Base-by-base conservation (phyloP, 1,139 yeast genomes). In the Sugiyamaella pinicola region DNA sequence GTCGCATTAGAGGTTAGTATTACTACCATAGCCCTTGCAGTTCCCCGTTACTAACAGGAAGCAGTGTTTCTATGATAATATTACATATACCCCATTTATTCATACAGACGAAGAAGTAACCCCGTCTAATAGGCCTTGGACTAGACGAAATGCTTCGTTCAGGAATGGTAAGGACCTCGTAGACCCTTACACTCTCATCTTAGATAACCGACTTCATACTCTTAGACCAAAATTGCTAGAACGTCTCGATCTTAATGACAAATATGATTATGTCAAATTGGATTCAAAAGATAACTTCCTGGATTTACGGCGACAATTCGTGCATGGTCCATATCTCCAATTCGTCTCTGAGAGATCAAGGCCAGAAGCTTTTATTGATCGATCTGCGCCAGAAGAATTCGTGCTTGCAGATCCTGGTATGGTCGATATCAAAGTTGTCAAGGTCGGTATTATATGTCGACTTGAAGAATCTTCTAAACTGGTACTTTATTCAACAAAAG, bases 41-140 rank as follows among this genome's bases (percentile, higher is more conserved):
- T 59, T 71, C 4, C 51, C 39, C 39, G 39, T 18, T 9, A 38
- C 43, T 39, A 39, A 18, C 21, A 4, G 13, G 10, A 22, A 28
- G 15, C 18, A 74, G 54, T 84, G 83, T 64, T 79, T 78, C 57
- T 85, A 76, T 62, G 90, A 84, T 61, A 85, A 85, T 62, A 80
- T 83, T 45, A 80, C 83, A 0, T 75, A 75, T 51, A 69, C 80
- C 2, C 85, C 83, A 12, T 83, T 84, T 53, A 67, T 73, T 18
- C 73, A 70, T 28, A 64, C 71, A 15, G 73, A 70, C 21, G 75
- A 71, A 38, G 75, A 71, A 15, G 55, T 57, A 7, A 5, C 38
- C 2, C 33, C 29, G 9, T 40, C 43, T 12, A 13, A 7, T 12
- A 26, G 55, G 18, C 49, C 55, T 6, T 56, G 64, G 58, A 47